Base-by-base conservation (phyloP, 139 green algal genomes). In the Haematococcus lacustris region DNA sequence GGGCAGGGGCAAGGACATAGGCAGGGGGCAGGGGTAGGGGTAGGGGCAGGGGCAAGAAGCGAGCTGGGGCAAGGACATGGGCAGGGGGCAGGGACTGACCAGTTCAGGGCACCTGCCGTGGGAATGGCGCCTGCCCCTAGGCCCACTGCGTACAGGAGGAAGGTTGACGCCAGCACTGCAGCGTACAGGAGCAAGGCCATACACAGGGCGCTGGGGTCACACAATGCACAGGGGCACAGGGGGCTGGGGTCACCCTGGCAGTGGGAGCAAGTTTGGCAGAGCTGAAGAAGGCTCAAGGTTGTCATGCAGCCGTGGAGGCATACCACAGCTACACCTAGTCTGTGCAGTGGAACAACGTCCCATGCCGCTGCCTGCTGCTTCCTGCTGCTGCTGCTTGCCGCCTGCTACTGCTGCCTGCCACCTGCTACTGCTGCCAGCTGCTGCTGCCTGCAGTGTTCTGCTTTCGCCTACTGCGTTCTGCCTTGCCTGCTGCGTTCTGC, bases 121-220 rank as follows among this genome's bases (percentile, higher is more conserved):
- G 88, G 84, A 17, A 93, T 88, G 35, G 85, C 82, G 0, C 83
- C 87, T 3, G 80, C 84, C 0, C 88, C 87, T 37, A 93, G 74
- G 0, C 88, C 88, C 4, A 92, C 86, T 0, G 80, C 73, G 73
- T 93, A 93, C n/a, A 93, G 82, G 71, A 93, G 78, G 68, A 93
- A 93, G n/a, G 87, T 90, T 69, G 78, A 88, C 4, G 87, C 83
- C 38, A 93, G 75, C 62, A 92, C 86, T 76, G 78, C 76, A 68
- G 2, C 4, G 37, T 60, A 53, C 39, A 68, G 30, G 4, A 73
- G 33, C 28, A 23, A 73, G 30, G 17, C 57, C 43, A 60, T 4
- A 35, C 28, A 32, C 38, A 59, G 17, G 6, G 38, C 9, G 23
- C 3, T 35, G 38, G 38, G 28, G 26, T 4, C 32, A 64, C 47